Conservation (phyloP, 345 rosid genomes). For the Dimocarpus longan region DNA sequence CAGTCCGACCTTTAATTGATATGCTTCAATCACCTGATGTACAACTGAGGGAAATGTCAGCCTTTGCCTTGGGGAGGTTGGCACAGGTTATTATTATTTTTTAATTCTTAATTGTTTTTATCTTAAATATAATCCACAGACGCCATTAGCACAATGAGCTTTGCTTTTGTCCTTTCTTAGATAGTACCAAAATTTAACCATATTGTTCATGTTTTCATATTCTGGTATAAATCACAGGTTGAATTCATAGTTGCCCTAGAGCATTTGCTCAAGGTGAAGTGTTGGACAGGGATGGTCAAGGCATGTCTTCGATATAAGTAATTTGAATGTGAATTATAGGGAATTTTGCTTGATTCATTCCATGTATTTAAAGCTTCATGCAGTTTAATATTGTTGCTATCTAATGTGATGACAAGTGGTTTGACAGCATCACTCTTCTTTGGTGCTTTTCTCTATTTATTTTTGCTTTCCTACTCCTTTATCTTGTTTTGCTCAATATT, state of each 20-base stretch:
- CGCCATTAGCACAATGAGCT: background rate
- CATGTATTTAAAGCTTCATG: background rate
- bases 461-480: background rate
- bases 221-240: background rate
- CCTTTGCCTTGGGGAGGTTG: slow-evolving; percentile 99
- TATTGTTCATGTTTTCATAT: background rate
- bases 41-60: slow-evolving; percentile 97
- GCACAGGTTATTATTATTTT: slow-evolving; percentile 72
- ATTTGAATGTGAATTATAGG: background rate
- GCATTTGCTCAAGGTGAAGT: background rate
- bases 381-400: background rate
- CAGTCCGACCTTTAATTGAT: slow-evolving; percentile 88
- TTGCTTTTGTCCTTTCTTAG: background rate
- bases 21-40: slow-evolving; percentile 92
- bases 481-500: slow-evolving; percentile 1
- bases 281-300: background rate
- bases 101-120: background rate
- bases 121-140: background rate
- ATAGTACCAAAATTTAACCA: background rate
- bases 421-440: background rate
- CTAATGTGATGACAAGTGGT: background rate
- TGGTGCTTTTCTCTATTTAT: background rate
- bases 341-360: background rate
- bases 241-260: background rate
- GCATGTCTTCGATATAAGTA: background rate